phyloP scores from a whole-genome alignment of 305 asterid species.

The Plantago coronopus region DNA sequence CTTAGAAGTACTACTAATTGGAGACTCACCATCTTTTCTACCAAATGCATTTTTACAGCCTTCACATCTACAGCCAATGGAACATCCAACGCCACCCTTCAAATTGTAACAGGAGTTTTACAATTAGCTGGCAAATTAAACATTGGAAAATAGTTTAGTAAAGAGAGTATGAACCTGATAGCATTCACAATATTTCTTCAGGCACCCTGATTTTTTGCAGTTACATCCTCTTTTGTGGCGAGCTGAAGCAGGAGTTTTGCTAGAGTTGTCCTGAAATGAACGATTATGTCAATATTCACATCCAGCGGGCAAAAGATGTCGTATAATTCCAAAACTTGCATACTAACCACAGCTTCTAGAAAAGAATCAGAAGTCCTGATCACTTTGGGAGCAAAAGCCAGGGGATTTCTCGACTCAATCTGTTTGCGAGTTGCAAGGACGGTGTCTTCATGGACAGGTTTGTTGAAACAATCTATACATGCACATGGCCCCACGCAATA shows the following conservation, averaged over 20 bases:
- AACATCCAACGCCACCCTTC: constrained; percentile 97
- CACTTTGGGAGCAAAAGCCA: constrained; percentile 97
- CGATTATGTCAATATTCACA: constrained; percentile 1
- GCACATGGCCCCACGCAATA: constrained; percentile 97
- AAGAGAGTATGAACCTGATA: constrained; percentile 57
- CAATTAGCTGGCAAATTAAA: constrained; percentile 27
- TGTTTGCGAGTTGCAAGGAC: constrained; percentile 93
- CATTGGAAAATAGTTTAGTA: background rate
- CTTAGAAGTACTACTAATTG: background rate
- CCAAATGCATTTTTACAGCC: constrained; percentile 91
- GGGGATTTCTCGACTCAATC: constrained; percentile 89
- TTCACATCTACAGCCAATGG: constrained; percentile 94
- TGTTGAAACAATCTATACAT: constrained; percentile 85
- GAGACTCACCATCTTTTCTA: constrained; percentile 43
- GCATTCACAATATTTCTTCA: constrained; percentile 96
- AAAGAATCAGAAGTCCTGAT: constrained; percentile 48
- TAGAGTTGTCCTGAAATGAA: constrained; percentile 59
- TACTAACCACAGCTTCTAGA: constrained; percentile 52
- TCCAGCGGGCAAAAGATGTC: background rate
- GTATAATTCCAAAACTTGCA: background rate
- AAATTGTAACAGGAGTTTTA: constrained; percentile 17
- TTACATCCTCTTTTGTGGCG: constrained; percentile 99
- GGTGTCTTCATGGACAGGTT: constrained; percentile 80
- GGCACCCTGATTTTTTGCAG: constrained; percentile 96
- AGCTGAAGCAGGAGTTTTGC: constrained; percentile 94